phyloP scores from a whole-genome alignment of 176 grass and related monocot species.

The Eragrostis curvula region DNA sequence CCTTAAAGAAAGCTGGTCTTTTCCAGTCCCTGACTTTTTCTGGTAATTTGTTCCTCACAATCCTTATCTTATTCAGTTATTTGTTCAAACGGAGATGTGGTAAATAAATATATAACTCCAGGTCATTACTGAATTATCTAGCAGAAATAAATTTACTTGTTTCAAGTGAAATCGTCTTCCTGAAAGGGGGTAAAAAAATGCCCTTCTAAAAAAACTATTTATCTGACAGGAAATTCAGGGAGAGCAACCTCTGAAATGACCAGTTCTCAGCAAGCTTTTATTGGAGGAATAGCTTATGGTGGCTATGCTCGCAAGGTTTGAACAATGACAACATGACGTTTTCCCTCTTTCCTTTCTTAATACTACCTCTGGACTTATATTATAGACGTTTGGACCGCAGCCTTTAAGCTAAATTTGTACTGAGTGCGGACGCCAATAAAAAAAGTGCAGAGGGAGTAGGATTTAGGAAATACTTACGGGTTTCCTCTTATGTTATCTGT shows the following conservation, averaged over 20 bases:
- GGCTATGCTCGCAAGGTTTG: constrained; percentile 93
- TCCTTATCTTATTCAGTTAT: background rate
- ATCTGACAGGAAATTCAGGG: constrained; percentile 29
- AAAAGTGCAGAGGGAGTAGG: background rate
- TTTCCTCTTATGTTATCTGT: background rate
- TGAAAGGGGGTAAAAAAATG: background rate
- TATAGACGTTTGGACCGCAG: too few relatives aligned
- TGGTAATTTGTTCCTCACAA: constrained; percentile 40
- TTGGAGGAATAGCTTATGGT: constrained; percentile 95
- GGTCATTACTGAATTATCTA: background rate
- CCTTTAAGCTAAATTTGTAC: too few relatives aligned
- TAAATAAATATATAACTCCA: background rate
- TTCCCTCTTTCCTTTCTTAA: background rate
- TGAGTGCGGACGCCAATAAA: too few relatives aligned
- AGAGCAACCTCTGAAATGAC: constrained; percentile 4
- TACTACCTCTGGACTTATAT: too few relatives aligned
- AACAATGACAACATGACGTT: background rate
- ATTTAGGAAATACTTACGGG: background rate
- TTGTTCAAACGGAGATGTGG: background rate
- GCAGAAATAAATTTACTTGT: background rate
- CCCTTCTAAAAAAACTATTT: constrained; percentile 9
- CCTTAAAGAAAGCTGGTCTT: constrained; percentile 74
- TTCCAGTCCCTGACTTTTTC: constrained; percentile 52
- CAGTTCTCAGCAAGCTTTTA: constrained; percentile 50
- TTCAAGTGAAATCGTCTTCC: background rate